phyloP scores from a whole-genome alignment of 768 basidiomycete species.

The Suillus bovinus region DNA sequence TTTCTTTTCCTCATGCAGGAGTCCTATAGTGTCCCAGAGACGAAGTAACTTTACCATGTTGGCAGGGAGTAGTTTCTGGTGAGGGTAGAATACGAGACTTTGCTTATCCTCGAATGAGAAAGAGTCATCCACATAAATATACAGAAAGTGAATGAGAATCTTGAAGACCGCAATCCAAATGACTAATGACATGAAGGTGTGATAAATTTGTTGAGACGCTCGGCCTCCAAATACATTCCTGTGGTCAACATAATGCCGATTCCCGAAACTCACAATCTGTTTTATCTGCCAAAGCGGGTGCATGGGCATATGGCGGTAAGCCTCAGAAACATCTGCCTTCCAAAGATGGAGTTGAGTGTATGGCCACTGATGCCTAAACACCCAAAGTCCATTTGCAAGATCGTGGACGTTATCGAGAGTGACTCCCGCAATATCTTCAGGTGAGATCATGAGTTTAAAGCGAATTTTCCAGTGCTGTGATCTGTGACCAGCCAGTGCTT shows the following conservation, averaged over 20 bases:
- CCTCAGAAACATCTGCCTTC: constrained; percentile 40
- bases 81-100: background rate
- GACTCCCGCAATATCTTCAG: no score
- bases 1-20: constrained; percentile 32
- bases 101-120: background rate
- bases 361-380: accelerated
- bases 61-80: background rate
- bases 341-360: constrained; percentile 11
- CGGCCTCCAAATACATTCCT: constrained; percentile 27
- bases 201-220: constrained; percentile 10
- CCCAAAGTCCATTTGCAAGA: accelerated
- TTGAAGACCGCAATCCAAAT: background rate
- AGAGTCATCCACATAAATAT: constrained; percentile 15
- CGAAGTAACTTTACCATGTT: constrained; percentile 22
- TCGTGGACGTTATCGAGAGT: no score
- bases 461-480: background rate
- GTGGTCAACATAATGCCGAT: constrained; percentile 25
- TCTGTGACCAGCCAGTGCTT: background rate
- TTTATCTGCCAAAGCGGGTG: constrained; percentile 43
- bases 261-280: constrained; percentile 32
- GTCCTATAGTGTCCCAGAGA: constrained; percentile 30
- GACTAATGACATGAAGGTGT: no score
- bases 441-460: no score
- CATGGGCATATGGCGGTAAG: constrained; percentile 37
- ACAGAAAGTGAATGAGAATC: constrained; percentile 13